A percentile compares a stretch with the other conserved stretches of the same genome.
phyloP scores from a whole-genome alignment of 306 rosid genomes.

The Arachis hypogaea region DNA sequence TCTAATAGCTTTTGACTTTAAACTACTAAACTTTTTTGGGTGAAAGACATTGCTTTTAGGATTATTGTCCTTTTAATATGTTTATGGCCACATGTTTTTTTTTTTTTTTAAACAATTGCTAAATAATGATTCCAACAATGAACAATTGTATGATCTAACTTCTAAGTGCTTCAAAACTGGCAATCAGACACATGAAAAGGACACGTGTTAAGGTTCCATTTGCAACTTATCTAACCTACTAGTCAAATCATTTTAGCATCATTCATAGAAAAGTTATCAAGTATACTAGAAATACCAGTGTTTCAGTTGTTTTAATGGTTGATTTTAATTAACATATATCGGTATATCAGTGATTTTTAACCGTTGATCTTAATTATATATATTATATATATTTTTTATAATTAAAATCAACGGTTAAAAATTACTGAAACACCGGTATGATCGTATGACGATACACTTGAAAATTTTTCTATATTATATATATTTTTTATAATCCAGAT shows the following conservation, averaged over 20 bases:
- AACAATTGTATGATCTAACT: neutral
- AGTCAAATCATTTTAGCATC: constrained; percentile 51
- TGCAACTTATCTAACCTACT: constrained; percentile 21
- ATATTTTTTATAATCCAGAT: too few relatives aligned
- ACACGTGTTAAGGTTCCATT: constrained; percentile 42
- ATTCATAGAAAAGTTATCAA: neutral
- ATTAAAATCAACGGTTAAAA: too few relatives aligned
- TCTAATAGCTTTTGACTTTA: too few relatives aligned
- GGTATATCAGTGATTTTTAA: too few relatives aligned
- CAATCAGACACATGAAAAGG: neutral
- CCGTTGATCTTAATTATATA: too few relatives aligned
- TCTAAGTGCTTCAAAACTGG: constrained; percentile 10
- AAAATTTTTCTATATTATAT: neutral
- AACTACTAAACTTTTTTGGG: neutral
- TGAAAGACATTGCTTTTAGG: neutral
- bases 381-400: too few relatives aligned
- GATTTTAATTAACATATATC: too few relatives aligned
- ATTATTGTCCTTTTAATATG: neutral
- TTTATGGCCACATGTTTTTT: neutral
- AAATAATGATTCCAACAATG: neutral
- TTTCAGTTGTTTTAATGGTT: too few relatives aligned
- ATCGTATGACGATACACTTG: too few relatives aligned
- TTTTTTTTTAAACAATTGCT: neutral
- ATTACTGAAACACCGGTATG: too few relatives aligned
- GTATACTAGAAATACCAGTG: too few relatives aligned